A percentile compares a stretch with the other conserved stretches of the same genome.
These are phyloP conservation scores for Penstemon barbatus DNA, from an alignment of 257 asterid species.

Conservation along the genomic window DNA sequence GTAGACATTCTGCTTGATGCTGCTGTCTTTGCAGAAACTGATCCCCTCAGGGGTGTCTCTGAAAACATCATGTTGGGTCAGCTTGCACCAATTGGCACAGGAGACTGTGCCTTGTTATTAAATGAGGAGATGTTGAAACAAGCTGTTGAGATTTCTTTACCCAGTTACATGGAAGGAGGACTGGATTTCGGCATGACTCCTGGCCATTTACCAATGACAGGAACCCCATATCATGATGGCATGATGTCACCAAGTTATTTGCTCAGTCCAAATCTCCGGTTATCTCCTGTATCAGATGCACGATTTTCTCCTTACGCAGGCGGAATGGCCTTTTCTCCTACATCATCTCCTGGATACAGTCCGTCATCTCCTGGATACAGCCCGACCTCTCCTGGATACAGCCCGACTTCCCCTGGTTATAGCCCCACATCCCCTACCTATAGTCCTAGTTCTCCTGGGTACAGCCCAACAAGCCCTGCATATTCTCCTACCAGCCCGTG, in stretches of 20 bases:
- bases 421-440: slow-evolving; percentile 94
- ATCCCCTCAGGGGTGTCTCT: slow-evolving; percentile 87
- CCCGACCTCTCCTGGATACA: slow-evolving; percentile 84
- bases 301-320: slow-evolving; percentile 86
- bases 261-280: slow-evolving; percentile 77
- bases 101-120: slow-evolving; percentile 78
- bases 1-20: slow-evolving; percentile 98
- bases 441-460: slow-evolving; percentile 92
- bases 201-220: slow-evolving; percentile 74
- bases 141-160: slow-evolving; percentile 85
- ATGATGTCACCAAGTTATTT: slow-evolving; percentile 91
- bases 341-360: slow-evolving; percentile 75
- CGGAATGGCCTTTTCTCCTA: slow-evolving; percentile 89
- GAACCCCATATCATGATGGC: slow-evolving; percentile 90
- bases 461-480: slow-evolving; percentile 94
- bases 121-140: slow-evolving; percentile 94
- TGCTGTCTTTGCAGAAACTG: slow-evolving; percentile 92
- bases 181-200: slow-evolving; percentile 96
- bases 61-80: slow-evolving; percentile 97
- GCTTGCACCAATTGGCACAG: slow-evolving; percentile 99
- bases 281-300: slow-evolving; percentile 76
- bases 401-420: slow-evolving; percentile 84
- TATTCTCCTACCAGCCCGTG: slow-evolving; percentile 94
- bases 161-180: slow-evolving; percentile 94
- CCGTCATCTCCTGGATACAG: slow-evolving; percentile 90